Percentiles rank a stretch among this genome's conserved stretches.
phyloP scores from a whole-genome alignment of 805 yeast genomes.

The Schwanniomyces polymorphus region DNA sequence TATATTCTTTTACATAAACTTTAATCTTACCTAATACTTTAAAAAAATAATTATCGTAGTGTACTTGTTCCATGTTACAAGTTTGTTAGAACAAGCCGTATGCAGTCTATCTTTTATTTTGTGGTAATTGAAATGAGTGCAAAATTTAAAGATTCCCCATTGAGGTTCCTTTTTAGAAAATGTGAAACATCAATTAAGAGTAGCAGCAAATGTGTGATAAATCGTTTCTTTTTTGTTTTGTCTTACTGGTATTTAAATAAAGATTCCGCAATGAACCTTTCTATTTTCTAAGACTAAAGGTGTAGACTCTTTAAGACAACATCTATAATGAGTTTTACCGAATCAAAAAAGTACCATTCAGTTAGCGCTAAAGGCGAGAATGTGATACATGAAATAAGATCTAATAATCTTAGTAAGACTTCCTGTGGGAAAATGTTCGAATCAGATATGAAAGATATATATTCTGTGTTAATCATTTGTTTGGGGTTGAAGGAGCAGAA shows the following conservation, averaged over 20 bases:
- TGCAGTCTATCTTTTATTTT: background rate
- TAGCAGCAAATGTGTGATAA: background rate
- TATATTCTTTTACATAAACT: background rate
- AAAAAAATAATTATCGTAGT: no score
- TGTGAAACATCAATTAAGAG: background rate
- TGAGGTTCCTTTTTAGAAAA: background rate
- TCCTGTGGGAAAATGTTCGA: constrained; percentile 53
- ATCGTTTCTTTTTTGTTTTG: no score
- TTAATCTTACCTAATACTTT: background rate
- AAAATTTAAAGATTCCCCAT: background rate
- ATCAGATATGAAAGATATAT: constrained; percentile 60
- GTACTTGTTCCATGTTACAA: no score
- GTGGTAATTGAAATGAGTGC: background rate
- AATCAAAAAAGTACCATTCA: background rate
- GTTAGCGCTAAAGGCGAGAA: background rate
- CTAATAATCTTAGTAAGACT: constrained; percentile 48
- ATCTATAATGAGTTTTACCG: background rate
- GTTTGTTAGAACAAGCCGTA: background rate
- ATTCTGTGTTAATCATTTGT: constrained; percentile 45
- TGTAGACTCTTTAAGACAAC: no score
- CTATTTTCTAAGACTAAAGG: no score
- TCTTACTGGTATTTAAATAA: background rate
- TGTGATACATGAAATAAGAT: constrained; percentile 42
- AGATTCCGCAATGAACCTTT: no score
- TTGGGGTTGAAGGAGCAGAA: constrained; percentile 27